Evolutionary conservation across 345 rosid genomes (phyloP), one percentile per base, ranked within the genome.

Genomic region (Excoecaria cochinchinensis): DNA sequence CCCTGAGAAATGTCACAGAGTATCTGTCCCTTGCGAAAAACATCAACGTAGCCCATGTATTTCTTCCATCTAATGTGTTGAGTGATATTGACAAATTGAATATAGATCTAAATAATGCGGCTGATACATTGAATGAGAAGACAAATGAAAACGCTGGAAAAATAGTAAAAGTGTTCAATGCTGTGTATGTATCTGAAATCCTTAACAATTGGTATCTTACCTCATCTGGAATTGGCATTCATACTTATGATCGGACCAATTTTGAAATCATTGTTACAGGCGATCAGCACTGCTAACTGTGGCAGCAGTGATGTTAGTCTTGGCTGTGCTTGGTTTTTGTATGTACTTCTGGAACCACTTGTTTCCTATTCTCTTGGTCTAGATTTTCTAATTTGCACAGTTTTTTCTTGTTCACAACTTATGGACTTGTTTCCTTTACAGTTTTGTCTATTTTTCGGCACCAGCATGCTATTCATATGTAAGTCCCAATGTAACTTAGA

Each of bases 11-110:
- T 82, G 99, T 95, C 60, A 95, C 99, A 2, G 84, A 82, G 58
- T 95, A 95, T 86, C 86, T 95, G 16, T 81, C 93, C 42, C 94
- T 95, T 67, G 98, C 99, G 1, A 95, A 95, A 84, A 88, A 86
- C 71, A 91, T 91, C 78, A 95, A 78, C 25, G 98, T 95, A 40
- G 93, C 98, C 70, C 87, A 85, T 71, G 75, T 95, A 76, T 87
- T 86, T 61, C 93, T 95, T 85, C 93, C 99, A 13, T 79, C 92
- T 10, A 59, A 88, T 78, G 89, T 86, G 71, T 67, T 93, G 93
- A 78, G 63, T 78, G 89, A 91, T 55, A 91, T 95, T 15, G 98
- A 91, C 83, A 90, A 85, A 81, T 81, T 95, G 84, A 88, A 93
- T 74, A 61, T 80, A 79, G 89, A 93, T 85, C 89, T 95, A 6